These are phyloP conservation scores for Hanseniaspora taiwanica DNA, from an alignment of 805 yeast species.

Conservation along the genomic window DNA sequence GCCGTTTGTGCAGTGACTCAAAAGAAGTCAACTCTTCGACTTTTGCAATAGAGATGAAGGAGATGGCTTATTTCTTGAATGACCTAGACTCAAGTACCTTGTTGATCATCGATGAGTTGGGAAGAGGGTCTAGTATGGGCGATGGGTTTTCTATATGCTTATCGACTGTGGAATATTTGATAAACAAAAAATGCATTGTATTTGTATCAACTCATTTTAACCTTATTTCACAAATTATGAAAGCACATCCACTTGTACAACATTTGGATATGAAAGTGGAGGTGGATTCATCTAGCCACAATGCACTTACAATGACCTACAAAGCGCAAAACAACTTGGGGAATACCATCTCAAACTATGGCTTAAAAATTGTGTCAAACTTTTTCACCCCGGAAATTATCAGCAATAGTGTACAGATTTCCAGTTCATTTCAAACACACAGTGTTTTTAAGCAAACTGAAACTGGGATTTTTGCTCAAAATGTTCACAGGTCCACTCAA, in stretches of 20 bases:
- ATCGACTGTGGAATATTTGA: slow-evolving; percentile 29
- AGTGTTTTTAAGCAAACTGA: slow-evolving; percentile 5
- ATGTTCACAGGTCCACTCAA: slow-evolving; percentile 5
- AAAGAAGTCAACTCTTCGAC: slow-evolving; percentile 27
- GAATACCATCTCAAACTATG: slow-evolving; percentile 20
- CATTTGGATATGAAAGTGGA: slow-evolving; percentile 27
- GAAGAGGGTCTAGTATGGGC: slow-evolving; percentile 36
- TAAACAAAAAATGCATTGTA: slow-evolving; percentile 18
- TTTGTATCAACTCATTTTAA: slow-evolving; percentile 34
- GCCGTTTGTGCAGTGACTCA: slow-evolving; percentile 27
- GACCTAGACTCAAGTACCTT: slow-evolving; percentile 22
- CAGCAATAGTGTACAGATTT: slow-evolving; percentile 18
- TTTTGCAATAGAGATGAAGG: slow-evolving; percentile 36
- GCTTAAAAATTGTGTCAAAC: slow-evolving; percentile 17
- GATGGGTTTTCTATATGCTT: slow-evolving; percentile 43
- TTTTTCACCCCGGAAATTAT: slow-evolving; percentile 18
- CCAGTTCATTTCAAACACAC: slow-evolving; percentile 7
- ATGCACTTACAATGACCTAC: slow-evolving; percentile 21
- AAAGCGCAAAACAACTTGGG: slow-evolving; percentile 12
- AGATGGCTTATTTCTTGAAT: slow-evolving; percentile 32
- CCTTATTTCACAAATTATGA: slow-evolving; percentile 27
- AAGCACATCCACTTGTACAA: slow-evolving; percentile 22
- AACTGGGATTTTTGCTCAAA: neutral
- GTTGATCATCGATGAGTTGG: slow-evolving; percentile 41
- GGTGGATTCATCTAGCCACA: slow-evolving; percentile 5